phyloP scores from a whole-genome alignment of 2,329 filamentous ascomycete species.

The Thelonectria discophora region DNA sequence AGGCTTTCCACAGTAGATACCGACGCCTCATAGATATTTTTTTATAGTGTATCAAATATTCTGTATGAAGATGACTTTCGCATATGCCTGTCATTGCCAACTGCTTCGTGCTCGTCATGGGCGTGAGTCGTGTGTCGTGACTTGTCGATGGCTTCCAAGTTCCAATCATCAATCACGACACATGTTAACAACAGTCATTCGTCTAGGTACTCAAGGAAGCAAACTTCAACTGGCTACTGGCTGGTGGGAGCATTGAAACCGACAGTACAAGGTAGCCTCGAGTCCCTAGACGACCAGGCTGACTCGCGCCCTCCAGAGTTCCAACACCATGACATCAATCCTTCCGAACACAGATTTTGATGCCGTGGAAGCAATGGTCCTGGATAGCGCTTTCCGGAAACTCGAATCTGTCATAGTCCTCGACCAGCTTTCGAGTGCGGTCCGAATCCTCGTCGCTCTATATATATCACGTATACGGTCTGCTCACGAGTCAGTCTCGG shows the following conservation, averaged over 20 bases:
- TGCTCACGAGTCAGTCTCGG: neutral
- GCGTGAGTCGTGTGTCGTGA: too few relatives aligned
- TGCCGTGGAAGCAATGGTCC: neutral
- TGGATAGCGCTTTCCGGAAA: neutral
- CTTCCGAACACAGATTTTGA: conserved; percentile 11
- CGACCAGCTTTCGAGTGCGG: conserved; percentile 2
- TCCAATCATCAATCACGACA: too few relatives aligned
- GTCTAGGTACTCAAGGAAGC: too few relatives aligned
- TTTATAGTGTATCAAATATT: neutral
- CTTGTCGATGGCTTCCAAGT: too few relatives aligned
- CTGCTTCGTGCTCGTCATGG: neutral
- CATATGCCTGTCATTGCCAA: too few relatives aligned
- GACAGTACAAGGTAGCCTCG: too few relatives aligned
- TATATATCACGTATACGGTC: conserved; percentile 14
- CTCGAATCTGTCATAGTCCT: neutral
- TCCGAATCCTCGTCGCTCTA: conserved; percentile 15
- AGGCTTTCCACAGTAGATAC: neutral
- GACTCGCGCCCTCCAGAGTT: too few relatives aligned
- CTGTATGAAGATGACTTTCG: neutral
- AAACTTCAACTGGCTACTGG: too few relatives aligned
- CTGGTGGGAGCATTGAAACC: too few relatives aligned
- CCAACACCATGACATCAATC: neutral
- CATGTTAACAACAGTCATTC: too few relatives aligned
- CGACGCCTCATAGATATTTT: neutral
- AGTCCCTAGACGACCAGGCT: too few relatives aligned